phyloP scores from a whole-genome alignment of 1,284 basidiomycete species.

The Puccinia horiana region DNA sequence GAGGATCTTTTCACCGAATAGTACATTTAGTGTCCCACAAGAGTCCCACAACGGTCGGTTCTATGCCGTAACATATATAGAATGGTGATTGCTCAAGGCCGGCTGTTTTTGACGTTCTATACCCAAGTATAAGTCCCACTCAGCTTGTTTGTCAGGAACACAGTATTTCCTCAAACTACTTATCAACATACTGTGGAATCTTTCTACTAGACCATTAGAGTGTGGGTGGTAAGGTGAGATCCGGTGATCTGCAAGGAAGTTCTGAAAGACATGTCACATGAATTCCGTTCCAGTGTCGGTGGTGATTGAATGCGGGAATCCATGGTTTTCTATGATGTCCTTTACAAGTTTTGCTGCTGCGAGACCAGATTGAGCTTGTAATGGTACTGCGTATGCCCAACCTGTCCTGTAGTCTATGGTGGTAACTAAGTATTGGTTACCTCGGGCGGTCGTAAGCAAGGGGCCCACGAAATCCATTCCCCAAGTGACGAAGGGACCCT shows the following conservation, averaged over 20 bases:
- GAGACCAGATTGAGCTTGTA: not conserved
- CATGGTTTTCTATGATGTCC: not conserved
- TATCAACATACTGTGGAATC: no score
- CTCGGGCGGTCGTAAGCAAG: not conserved
- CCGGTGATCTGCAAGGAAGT: not conserved
- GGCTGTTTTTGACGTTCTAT: no score
- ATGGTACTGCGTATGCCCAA: conserved; percentile 12
- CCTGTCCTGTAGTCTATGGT: conserved; percentile 32
- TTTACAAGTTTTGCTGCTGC: not conserved
- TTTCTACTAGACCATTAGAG: no score
- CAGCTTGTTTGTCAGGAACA: no score
- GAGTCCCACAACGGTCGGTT: no score
- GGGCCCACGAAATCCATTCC: conserved; percentile 30
- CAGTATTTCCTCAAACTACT: no score
- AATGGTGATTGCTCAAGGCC: no score
- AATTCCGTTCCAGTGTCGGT: conserved; percentile 27
- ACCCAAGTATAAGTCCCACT: no score
- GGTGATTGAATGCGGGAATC: conserved; percentile 7
- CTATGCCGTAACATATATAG: no score
- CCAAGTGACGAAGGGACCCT: conserved; percentile 2
- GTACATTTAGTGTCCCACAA: no score
- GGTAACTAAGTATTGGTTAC: conserved; percentile 13
- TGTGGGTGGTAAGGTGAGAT: not conserved
- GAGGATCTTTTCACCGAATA: no score
- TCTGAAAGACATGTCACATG: not conserved